A percentile compares a stretch with the other conserved stretches of the same genome.
phyloP scores from a whole-genome alignment of 805 yeast genomes.

The Metschnikowia henanensis region DNA sequence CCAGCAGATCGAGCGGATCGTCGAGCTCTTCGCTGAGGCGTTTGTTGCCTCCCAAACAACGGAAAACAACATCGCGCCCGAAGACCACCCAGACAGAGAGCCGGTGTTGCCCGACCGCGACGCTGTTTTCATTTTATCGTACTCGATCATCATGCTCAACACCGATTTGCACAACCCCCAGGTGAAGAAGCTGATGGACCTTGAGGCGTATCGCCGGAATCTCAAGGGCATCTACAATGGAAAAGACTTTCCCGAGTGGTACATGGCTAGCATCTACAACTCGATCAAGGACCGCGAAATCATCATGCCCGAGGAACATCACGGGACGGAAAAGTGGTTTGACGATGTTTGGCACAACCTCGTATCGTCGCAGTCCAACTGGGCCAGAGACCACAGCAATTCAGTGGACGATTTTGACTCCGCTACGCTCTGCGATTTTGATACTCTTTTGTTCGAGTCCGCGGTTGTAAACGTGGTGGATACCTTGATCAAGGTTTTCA shows the following conservation, averaged over 20 bases:
- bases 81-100: conserved; percentile 26
- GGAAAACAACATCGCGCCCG: conserved; percentile 22
- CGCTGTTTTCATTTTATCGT: conserved; percentile 85
- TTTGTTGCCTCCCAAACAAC: conserved; percentile 63
- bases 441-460: conserved; percentile 65
- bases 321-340: conserved; percentile 88
- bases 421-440: conserved; percentile 53
- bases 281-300: conserved; percentile 86
- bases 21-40: conserved; percentile 81
- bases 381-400: conserved; percentile 16
- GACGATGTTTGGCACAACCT: conserved; percentile 82
- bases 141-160: conserved; percentile 90
- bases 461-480: conserved; percentile 65
- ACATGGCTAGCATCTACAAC: conserved; percentile 73
- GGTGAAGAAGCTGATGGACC: conserved; percentile 87
- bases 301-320: conserved; percentile 97
- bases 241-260: conserved; percentile 83
- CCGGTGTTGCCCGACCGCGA: conserved; percentile 74
- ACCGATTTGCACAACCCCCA: conserved; percentile 94
- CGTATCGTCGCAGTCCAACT: conserved; percentile 45
- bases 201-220: conserved; percentile 78
- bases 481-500: conserved; percentile 75
- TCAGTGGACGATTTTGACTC: conserved; percentile 18
- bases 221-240: conserved; percentile 77
- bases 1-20: conserved; percentile 91